Evolutionary conservation across 108 stramenopile genomes (phyloP), one percentile per base, ranked within the genome.

Genomic region (Mediolabrus comicus): DNA sequence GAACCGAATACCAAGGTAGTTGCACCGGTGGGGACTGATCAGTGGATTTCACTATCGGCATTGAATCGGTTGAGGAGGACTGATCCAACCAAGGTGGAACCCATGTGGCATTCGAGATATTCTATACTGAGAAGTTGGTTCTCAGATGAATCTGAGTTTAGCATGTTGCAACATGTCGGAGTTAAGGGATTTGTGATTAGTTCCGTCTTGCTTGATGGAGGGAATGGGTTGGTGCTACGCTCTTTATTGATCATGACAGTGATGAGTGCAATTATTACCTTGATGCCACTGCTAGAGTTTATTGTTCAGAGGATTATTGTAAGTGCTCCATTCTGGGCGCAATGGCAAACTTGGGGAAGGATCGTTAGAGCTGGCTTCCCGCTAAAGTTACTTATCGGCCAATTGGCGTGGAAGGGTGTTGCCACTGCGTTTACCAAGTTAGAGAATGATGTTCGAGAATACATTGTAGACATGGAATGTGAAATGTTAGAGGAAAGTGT

Each of bases 11-110:
- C 90, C 65, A 95, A 95, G 66, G 86, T 95, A 8, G 35, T 95
- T 3, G 87, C 87, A 0, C 94, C 94, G 0, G 16, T 80, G 10
- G 90, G 78, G 10, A 83, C 84, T 1, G 65, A 53, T 26, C 75
- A 90, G 65, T 95, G 87, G 86, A 92, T 95, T 33, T 81, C 87
- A 12, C 68, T 95, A 4, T 38, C 73, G 7, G 77, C 90, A 14
- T 61, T 95, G 58, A 95, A 92, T 75, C 84, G 88, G 52, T 74
- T 92, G 43, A 86, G 94, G 13, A 84, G 94, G 2, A 87, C 78
- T 0, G 94, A 95, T 81, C 87, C 90, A 13, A 75, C 87, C 67
- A 95, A 95, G 65, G 91, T 95, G 4, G 91, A 95, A 70, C 85
- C 88, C 27, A 91, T 95, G 88, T 95, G 94, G 94, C 88, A 90